These are phyloP conservation scores for Lasiosphaeria miniovina DNA, from an alignment of 495 filamentous ascomycete species.

Conservation along the genomic window DNA sequence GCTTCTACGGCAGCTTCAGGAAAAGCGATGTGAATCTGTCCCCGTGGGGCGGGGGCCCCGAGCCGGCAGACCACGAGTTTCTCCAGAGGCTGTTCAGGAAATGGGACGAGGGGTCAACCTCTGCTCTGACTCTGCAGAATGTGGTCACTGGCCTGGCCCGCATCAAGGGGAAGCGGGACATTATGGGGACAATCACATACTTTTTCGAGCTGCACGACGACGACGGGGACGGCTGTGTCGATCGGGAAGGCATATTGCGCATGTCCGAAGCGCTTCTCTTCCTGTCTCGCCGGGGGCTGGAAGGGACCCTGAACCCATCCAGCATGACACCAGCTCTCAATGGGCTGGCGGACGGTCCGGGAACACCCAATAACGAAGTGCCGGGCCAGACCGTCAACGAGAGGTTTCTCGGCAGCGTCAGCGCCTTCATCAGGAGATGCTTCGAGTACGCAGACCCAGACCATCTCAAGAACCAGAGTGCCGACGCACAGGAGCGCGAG, in stretches of 20 bases:
- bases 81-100: slow-evolving; percentile 81
- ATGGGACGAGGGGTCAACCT: slow-evolving; percentile 76
- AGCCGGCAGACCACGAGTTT: slow-evolving; percentile 94
- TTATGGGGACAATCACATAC: slow-evolving; percentile 95
- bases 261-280: slow-evolving; percentile 95
- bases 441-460: slow-evolving; percentile 99
- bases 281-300: slow-evolving; percentile 82
- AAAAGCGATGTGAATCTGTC: slow-evolving; percentile 51
- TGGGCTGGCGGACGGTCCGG: slow-evolving; percentile 30
- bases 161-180: slow-evolving; percentile 87
- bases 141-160: slow-evolving; percentile 87
- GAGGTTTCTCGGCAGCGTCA: slow-evolving; percentile 83
- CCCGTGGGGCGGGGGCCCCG: slow-evolving; percentile 71
- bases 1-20: slow-evolving; percentile 50
- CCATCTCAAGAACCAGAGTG: slow-evolving; percentile 57
- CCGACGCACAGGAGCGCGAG: slow-evolving; percentile 12
- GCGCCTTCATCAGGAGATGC: slow-evolving; percentile 90
- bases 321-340: slow-evolving; percentile 36
- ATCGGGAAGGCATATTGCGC: slow-evolving; percentile 90
- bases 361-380: slow-evolving; percentile 28
- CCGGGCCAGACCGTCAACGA: slow-evolving; percentile 58
- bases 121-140: slow-evolving; percentile 79
- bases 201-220: slow-evolving; percentile 98
- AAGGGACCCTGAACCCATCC: slow-evolving; percentile 60
- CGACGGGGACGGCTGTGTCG: slow-evolving; percentile 85